phyloP scores from a whole-genome alignment of 2,329 filamentous ascomycete genomes.

The Aureobasidium sp. region DNA sequence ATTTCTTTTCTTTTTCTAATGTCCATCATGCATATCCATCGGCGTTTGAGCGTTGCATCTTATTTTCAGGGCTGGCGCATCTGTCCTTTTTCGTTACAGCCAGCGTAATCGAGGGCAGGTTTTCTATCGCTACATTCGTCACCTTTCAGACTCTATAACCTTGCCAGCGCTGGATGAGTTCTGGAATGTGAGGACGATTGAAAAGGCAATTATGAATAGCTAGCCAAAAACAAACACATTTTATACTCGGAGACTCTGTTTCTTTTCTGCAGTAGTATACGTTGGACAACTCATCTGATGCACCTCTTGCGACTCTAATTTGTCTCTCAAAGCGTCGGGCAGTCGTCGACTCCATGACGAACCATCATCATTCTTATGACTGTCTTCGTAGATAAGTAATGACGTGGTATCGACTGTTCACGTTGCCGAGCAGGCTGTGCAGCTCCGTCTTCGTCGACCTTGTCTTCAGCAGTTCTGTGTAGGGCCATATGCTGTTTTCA shows the following conservation, averaged over 20 bases:
- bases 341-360: background rate
- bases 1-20: slow-evolving; percentile 6
- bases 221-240: background rate
- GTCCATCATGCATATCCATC: slow-evolving; percentile 9
- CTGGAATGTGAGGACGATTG: background rate
- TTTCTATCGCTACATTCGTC: background rate
- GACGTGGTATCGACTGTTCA: background rate
- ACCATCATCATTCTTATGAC: background rate
- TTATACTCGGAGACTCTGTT: background rate
- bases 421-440: background rate
- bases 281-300: background rate
- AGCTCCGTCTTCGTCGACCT: background rate
- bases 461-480: background rate
- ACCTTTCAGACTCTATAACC: background rate
- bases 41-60: slow-evolving; percentile 11
- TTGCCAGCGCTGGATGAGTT: background rate
- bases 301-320: background rate
- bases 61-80: background rate
- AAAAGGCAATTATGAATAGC: background rate
- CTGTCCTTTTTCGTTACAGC: background rate
- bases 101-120: background rate
- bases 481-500: background rate
- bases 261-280: background rate
- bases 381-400: background rate
- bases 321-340: background rate